Percentiles rank a stretch among this genome's conserved stretches.
phyloP scores from a whole-genome alignment of 2,329 filamentous ascomycete species.

The Westerdykella ornata region DNA sequence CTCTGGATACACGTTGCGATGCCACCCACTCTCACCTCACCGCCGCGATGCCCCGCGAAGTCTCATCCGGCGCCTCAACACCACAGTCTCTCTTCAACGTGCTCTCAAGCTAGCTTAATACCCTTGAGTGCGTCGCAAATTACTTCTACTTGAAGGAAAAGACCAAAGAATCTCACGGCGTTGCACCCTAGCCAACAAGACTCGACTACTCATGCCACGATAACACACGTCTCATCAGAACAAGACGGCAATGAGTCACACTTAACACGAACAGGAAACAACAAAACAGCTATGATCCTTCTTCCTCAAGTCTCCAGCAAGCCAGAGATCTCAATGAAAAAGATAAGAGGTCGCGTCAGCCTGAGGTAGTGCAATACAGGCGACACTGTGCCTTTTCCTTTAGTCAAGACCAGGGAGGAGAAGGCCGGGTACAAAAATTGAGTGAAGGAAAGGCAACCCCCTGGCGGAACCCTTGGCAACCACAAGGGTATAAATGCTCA shows the following conservation, averaged over 20 bases:
- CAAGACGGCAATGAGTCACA: too few relatives aligned
- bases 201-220: background rate
- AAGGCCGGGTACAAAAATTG: slow-evolving; percentile 10
- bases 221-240: too few relatives aligned
- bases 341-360: slow-evolving; percentile 7
- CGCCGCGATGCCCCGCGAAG: too few relatives aligned
- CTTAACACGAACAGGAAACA: background rate
- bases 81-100: too few relatives aligned
- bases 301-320: slow-evolving; percentile 18
- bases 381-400: slow-evolving; percentile 8
- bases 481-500: too few relatives aligned
- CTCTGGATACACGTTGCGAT: too few relatives aligned
- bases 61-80: too few relatives aligned
- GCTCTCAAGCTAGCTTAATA: too few relatives aligned
- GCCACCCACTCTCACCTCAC: too few relatives aligned
- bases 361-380: slow-evolving; percentile 2
- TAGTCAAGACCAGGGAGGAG: slow-evolving; percentile 11
- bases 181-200: background rate
- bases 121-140: background rate
- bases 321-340: slow-evolving; percentile 19
- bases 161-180: background rate
- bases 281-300: slow-evolving; percentile 1
- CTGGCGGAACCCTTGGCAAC: too few relatives aligned
- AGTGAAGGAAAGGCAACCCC: too few relatives aligned
- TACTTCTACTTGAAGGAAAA: background rate